phyloP scores from a whole-genome alignment of 2,329 filamentous ascomycete species.

The Neocatenulostroma microsporum region DNA sequence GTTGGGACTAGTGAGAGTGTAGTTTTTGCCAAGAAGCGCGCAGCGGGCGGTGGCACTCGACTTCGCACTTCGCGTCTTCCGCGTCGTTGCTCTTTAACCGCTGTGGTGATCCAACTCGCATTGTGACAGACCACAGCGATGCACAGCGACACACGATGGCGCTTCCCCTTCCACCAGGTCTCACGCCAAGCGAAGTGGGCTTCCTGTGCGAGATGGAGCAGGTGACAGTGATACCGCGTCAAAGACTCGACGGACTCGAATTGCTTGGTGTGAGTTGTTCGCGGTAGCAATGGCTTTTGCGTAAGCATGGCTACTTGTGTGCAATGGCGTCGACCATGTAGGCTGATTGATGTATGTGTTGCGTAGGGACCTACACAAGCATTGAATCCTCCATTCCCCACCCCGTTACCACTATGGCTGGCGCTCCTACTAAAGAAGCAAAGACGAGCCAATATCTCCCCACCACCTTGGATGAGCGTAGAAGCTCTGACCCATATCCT shows the following conservation, averaged over 20 bases:
- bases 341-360: too few relatives aligned
- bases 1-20: too few relatives aligned
- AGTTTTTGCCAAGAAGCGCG: too few relatives aligned
- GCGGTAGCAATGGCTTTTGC: slow-evolving; percentile 21
- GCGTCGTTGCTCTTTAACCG: too few relatives aligned
- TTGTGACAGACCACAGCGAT: slow-evolving; percentile 6
- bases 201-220: slow-evolving; percentile 98
- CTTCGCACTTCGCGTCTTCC: slow-evolving; percentile 5
- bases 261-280: slow-evolving; percentile 67
- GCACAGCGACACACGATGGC: slow-evolving; percentile 42
- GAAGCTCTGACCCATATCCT: slow-evolving; percentile 70
- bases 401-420: slow-evolving; percentile 82
- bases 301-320: slow-evolving; percentile 18
- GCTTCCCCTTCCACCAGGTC: slow-evolving; percentile 54
- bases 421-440: slow-evolving; percentile 92
- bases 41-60: too few relatives aligned
- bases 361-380: slow-evolving; percentile 69
- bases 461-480: slow-evolving; percentile 80
- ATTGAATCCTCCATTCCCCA: slow-evolving; percentile 73
- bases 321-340: neutral
- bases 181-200: slow-evolving; percentile 80
- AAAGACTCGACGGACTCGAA: slow-evolving; percentile 76
- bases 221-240: slow-evolving; percentile 84
- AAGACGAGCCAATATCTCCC: slow-evolving; percentile 82
- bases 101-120: too few relatives aligned